These are phyloP conservation scores for Choricystis sp. DNA, from an alignment of 139 green algal species.

Conservation along the genomic window DNA sequence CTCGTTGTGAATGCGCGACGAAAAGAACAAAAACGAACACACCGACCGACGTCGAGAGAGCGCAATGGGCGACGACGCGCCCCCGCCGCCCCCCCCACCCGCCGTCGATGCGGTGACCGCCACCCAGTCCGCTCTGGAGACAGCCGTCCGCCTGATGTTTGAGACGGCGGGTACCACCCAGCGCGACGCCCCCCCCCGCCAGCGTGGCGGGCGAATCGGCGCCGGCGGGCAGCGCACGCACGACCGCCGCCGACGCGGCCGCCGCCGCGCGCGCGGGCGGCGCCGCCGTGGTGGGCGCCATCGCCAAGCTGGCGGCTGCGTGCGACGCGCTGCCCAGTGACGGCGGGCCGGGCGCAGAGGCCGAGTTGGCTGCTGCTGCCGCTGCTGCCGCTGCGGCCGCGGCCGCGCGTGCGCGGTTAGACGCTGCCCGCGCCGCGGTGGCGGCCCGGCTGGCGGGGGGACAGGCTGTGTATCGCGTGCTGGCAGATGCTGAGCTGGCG, in stretches of 20 bases:
- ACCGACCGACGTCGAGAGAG: too few relatives aligned
- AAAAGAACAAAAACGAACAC: too few relatives aligned
- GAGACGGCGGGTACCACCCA: background rate
- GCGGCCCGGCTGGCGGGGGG: background rate
- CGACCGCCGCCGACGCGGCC: background rate
- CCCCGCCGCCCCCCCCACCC: background rate
- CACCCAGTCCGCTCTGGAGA: background rate
- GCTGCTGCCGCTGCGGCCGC: background rate
- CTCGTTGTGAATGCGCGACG: too few relatives aligned
- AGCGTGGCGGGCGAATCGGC: background rate
- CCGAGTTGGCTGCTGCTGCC: too few relatives aligned
- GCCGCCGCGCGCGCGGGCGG: background rate
- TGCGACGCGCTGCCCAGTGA: background rate
- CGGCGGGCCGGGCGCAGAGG: background rate
- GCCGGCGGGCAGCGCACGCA: background rate
- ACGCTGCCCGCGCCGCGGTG: too few relatives aligned
- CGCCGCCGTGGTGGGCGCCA: background rate
- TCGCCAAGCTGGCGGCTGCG: background rate
- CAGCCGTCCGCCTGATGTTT: background rate
- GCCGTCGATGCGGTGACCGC: background rate
- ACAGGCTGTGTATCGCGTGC: background rate
- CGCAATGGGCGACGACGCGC: background rate
- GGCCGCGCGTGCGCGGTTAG: background rate
- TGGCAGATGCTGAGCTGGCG: background rate
- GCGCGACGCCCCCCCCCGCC: background rate